Conservation (phyloP, 1,139 yeast species). For the Yamadazyma oceani region DNA sequence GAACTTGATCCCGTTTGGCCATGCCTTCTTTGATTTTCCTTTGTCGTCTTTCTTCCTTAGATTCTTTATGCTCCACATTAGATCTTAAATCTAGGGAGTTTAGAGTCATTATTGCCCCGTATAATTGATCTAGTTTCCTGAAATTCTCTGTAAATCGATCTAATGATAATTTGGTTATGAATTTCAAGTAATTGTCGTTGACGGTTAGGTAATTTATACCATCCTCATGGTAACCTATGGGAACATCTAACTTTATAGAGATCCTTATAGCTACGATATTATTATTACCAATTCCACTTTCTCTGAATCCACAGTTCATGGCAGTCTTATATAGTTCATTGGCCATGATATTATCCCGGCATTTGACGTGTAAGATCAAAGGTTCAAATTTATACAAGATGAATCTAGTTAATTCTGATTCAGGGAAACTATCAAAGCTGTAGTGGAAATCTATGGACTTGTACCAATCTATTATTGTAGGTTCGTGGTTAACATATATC, state of each 20-base stretch:
- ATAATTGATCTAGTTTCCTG: constrained; percentile 51
- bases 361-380: constrained; percentile 77
- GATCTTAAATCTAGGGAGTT: constrained; percentile 4
- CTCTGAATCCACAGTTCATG: constrained; percentile 84
- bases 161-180: constrained; percentile 49
- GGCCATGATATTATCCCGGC: constrained; percentile 62
- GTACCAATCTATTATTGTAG: constrained; percentile 56
- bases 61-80: constrained; percentile 25
- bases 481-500: constrained; percentile 79
- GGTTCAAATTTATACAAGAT: constrained; percentile 82
- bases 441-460: constrained; percentile 26
- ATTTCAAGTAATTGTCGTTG: constrained; percentile 44
- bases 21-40: constrained; percentile 65
- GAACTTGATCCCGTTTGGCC: constrained; percentile 42
- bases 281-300: constrained; percentile 80
- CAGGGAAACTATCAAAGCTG: constrained; percentile 10
- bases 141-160: constrained; percentile 67
- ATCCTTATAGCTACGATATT: constrained; percentile 77
- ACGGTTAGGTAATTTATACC: constrained; percentile 43
- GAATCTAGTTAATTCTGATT: constrained; percentile 39
- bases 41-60: constrained; percentile 56
- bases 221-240: constrained; percentile 57
- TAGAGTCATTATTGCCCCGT: constrained; percentile 40
- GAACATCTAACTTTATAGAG: constrained; percentile 69
- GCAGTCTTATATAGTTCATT: constrained; percentile 64